Base-by-base conservation (phyloP, 257 asterid species). In the Rhazya stricta region DNA sequence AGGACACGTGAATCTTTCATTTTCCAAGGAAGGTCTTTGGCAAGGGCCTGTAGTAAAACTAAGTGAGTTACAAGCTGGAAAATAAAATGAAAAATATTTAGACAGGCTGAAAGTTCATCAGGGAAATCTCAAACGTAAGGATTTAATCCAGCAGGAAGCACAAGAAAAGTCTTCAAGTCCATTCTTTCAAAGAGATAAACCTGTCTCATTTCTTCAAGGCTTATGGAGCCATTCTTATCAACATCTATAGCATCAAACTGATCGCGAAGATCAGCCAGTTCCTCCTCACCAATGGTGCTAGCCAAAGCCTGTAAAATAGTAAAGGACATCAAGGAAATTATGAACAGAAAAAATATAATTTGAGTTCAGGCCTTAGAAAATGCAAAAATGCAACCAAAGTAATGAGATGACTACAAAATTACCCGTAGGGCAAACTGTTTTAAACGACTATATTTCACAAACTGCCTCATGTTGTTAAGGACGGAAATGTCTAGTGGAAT, bases 121-220 rank as follows among this genome's bases (percentile, higher is more conserved):
- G 37, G 9, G 54, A 50, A 19, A 37, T 12, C 19, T 29, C 19
- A 27, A 68, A 51, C 23, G 56, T 7, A 34, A 57, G 51, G 23
- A 37, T 45, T 53, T 37, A 42, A n/a, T 37, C 25, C 45, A n/a
- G 57, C 15, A 51, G 29, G 41, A 18, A 51, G 45, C 11, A 27
- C 30, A 37, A 60, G 57, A 74, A 36, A 62, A 12, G 23, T 19
- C 45, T 25, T 8, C 27, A 23, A 21, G 8, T 43, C 18, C 46
- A 10, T 60, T 51, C 25, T 51, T 36, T 1, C 23, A n/a, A 41
- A 9, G 45, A 32, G 6, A 67, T 39, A 56, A 70, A 91, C 99
- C 96, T 86, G 97, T 85, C 99, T 89, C 99, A 95, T 92, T 88
- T 95, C 99, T 77, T 95, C 99, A 46, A 95, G 98, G 79, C 93